Conservation (phyloP, 2,329 filamentous ascomycete species). For the Cladosporium cucumerinum region DNA sequence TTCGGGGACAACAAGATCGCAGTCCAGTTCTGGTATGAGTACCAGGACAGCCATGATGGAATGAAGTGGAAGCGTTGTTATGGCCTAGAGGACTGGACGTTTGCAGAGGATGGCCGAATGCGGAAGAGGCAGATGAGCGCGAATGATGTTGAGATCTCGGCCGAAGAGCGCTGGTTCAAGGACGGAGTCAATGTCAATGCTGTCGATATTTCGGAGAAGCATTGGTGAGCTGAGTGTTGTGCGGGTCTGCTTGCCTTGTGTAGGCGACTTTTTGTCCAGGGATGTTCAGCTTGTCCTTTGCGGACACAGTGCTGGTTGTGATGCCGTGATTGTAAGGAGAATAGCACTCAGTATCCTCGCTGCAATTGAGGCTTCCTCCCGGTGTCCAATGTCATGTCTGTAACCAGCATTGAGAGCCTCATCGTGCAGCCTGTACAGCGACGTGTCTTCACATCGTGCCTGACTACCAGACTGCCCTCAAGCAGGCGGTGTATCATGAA, state of each 20-base stretch:
- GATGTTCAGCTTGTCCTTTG: neutral
- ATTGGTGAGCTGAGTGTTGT: constrained; percentile 52
- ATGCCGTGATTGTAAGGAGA: neutral
- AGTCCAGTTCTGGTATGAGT: constrained; percentile 91
- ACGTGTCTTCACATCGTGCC: neutral
- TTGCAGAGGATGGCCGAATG: constrained; percentile 67
- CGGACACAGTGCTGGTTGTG: neutral
- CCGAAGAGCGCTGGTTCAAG: constrained; percentile 65
- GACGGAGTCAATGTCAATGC: constrained; percentile 62
- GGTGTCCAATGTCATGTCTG: neutral
- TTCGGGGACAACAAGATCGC: constrained; percentile 74
- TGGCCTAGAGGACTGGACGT: constrained; percentile 78
- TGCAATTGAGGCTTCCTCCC: neutral
- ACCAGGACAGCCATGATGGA: constrained; percentile 61
- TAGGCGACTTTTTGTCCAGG: neutral
- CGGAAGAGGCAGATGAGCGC: constrained; percentile 73
- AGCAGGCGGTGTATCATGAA: constrained; percentile 75
- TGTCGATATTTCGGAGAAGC: constrained; percentile 63
- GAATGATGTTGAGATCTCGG: constrained; percentile 63
- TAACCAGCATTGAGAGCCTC: neutral
- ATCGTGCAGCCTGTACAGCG: neutral
- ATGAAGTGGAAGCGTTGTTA: constrained; percentile 82
- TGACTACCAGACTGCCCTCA: constrained; percentile 33
- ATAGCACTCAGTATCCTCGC: neutral
- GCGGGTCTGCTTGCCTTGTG: neutral